Percentiles rank a stretch among this genome's conserved stretches.
Conservation (phyloP, 106 monocot species). For the Acorus calamus region DNA sequence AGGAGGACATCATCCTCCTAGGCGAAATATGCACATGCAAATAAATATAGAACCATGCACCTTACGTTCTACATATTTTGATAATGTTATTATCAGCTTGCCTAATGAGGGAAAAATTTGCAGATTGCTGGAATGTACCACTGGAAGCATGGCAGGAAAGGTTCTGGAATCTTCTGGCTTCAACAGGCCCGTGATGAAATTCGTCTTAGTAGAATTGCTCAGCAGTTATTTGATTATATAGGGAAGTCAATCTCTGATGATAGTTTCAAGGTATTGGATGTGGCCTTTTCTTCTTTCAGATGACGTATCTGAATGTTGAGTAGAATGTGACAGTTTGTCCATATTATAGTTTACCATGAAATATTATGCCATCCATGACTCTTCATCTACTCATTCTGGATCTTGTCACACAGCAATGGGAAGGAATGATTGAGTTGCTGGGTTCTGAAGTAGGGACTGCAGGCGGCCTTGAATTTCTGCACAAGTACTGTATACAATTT, state of each 20-base stretch:
- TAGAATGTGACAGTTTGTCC: too few relatives aligned
- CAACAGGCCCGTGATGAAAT: slow-evolving; percentile 80
- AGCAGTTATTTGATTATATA: slow-evolving; percentile 71
- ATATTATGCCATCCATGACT: background rate
- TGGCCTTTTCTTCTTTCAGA: background rate
- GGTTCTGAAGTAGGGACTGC: slow-evolving; percentile 69
- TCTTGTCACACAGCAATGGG: slow-evolving; percentile 71
- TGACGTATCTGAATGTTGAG: too few relatives aligned
- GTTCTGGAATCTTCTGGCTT: slow-evolving; percentile 87
- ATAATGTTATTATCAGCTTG: too few relatives aligned
- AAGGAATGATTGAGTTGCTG: slow-evolving; percentile 88
- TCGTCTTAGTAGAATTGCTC: slow-evolving; percentile 73
- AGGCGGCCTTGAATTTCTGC: slow-evolving; percentile 93
- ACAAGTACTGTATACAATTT: slow-evolving; percentile 66
- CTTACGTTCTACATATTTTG: too few relatives aligned
- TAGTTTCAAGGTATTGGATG: slow-evolving; percentile 52
- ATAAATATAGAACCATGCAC: too few relatives aligned
- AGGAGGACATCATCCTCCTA: background rate
- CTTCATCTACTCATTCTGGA: background rate
- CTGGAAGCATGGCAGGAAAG: slow-evolving; percentile 97
- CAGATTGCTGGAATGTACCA: slow-evolving; percentile 89
- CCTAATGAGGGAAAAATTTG: background rate
- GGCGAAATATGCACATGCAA: too few relatives aligned
- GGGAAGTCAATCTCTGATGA: slow-evolving; percentile 89
- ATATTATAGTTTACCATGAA: too few relatives aligned